Evolutionary conservation across 2,329 filamentous ascomycete genomes (phyloP).

Genomic region (Monilinia vaccinii-corymbosi): DNA sequence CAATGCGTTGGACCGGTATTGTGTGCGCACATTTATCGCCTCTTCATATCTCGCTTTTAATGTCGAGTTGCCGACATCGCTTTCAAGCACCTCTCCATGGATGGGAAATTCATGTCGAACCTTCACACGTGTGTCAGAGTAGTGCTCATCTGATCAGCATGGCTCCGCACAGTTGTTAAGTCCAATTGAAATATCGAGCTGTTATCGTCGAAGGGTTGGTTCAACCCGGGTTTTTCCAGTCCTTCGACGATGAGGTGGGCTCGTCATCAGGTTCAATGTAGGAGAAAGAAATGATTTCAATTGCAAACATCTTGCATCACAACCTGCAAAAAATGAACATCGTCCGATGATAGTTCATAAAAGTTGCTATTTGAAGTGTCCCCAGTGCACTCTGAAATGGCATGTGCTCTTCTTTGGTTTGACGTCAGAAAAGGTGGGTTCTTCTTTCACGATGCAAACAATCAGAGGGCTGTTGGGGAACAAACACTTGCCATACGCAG

Average conservation of each 20-base stretch:
- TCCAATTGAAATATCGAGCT: not conserved
- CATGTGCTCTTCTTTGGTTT: too few species aligned
- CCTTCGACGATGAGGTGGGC: too few species aligned
- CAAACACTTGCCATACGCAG: conserved; percentile 4
- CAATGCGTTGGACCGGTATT: conserved; percentile 15
- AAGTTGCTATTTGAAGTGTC: not conserved
- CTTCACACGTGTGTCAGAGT: not conserved
- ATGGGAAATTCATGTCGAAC: not conserved
- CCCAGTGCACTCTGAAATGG: too few species aligned
- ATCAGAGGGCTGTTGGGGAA: not conserved
- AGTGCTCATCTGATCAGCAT: not conserved
- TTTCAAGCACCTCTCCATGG: not conserved
- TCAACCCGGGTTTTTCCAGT: not conserved
- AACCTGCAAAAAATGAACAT: not conserved
- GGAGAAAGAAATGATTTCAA: not conserved
- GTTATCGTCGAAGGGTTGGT: not conserved
- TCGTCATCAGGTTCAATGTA: not conserved
- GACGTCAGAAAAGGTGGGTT: not conserved
- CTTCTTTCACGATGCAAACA: not conserved
- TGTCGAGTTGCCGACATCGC: not conserved
- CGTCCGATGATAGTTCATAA: not conserved
- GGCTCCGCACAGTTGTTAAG: not conserved
- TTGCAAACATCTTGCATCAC: too few species aligned
- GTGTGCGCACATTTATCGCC: conserved; percentile 1
- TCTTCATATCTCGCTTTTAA: not conserved